Evolutionary conservation across 331 rosid species (phyloP).

Genomic region (Arachis monticola): DNA sequence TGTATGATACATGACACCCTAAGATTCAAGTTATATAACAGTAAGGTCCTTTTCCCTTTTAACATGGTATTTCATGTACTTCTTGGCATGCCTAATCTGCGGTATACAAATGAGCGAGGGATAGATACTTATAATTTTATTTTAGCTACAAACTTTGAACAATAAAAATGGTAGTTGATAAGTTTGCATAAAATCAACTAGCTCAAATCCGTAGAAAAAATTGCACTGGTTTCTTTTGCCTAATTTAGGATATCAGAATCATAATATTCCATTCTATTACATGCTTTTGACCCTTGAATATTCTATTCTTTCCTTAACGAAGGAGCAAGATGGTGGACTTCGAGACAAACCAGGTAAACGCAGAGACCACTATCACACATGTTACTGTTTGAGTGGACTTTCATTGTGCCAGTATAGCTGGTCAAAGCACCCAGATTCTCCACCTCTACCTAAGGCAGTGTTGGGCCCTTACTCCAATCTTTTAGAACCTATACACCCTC

Average conservation of each 20-base stretch:
- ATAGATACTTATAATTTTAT: not conserved
- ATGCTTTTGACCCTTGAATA: too few species aligned
- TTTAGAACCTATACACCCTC: slow-evolving; percentile 86
- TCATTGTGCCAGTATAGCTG: slow-evolving; percentile 74
- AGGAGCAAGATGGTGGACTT: slow-evolving; percentile 79
- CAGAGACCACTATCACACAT: slow-evolving; percentile 82
- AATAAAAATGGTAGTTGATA: slow-evolving; percentile 15
- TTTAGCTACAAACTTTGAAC: not conserved
- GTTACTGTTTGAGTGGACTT: slow-evolving; percentile 91
- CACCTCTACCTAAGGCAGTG: slow-evolving; percentile 56
- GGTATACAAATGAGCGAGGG: not conserved
- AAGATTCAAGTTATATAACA: too few species aligned
- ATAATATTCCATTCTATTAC: not conserved
- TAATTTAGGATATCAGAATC: not conserved
- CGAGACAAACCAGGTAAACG: slow-evolving; percentile 87
- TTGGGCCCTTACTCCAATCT: slow-evolving; percentile 79
- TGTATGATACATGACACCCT: too few species aligned
- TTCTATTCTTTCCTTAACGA: slow-evolving; percentile 34
- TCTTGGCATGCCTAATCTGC: not conserved
- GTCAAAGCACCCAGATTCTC: slow-evolving; percentile 61
- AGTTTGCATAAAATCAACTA: not conserved
- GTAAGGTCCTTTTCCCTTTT: not conserved
- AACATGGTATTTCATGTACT: not conserved
- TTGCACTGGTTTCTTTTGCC: slow-evolving; percentile 19
- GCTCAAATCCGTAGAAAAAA: slow-evolving; percentile 2